Conservation (phyloP, 345 rosid species). For the Heritiera fomes region DNA sequence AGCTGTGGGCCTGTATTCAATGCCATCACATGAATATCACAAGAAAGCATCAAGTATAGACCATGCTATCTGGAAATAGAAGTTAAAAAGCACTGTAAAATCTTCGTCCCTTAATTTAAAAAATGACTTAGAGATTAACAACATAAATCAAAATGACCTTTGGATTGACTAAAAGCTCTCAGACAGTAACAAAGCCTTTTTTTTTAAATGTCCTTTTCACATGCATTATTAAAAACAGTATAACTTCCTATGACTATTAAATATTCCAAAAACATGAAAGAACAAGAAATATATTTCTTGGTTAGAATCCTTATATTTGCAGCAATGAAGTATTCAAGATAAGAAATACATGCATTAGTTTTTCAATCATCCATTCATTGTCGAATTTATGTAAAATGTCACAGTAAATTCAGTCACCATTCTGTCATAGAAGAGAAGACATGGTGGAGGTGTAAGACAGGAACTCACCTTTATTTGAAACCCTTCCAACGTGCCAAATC, state of each 20-base stretch:
- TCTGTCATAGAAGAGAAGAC: neutral
- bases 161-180: too few species aligned
- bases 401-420: neutral
- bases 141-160: neutral
- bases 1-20: too few species aligned
- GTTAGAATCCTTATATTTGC: neutral
- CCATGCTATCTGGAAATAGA: neutral
- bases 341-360: neutral
- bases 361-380: neutral
- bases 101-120: too few species aligned
- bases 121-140: too few species aligned
- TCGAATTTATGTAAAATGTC: neutral
- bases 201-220: too few species aligned
- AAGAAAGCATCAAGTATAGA: neutral
- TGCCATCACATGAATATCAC: too few species aligned
- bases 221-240: too few species aligned
- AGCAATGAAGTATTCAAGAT: neutral
- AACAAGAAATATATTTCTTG: neutral
- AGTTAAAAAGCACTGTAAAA: too few species aligned
- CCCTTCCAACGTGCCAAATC: slow-evolving; percentile 77
- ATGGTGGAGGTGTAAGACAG: neutral
- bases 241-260: too few species aligned
- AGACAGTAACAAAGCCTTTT: neutral
- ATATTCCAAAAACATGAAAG: too few species aligned
- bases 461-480: slow-evolving; percentile 48